A percentile compares a stretch with the other conserved stretches of the same genome.
Conservation (phyloP, 2,329 filamentous ascomycete genomes). For the Aspergillus uvarum region DNA sequence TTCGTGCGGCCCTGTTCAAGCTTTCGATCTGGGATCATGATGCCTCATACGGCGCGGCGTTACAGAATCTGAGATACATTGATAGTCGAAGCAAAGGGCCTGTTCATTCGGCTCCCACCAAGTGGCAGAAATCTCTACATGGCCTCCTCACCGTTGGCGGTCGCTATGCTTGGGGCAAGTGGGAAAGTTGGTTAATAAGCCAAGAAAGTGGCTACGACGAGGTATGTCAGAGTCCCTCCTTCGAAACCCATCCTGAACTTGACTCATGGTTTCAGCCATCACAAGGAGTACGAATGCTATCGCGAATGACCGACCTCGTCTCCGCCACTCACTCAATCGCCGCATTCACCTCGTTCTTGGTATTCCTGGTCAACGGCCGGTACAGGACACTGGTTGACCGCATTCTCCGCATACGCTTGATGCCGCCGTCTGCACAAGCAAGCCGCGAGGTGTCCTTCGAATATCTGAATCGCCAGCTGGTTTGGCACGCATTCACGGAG, state of each 20-base stretch:
- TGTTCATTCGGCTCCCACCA: conserved; percentile 69
- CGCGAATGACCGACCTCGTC: conserved; percentile 65
- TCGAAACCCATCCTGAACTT: background rate
- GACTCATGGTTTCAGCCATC: conserved; percentile 41
- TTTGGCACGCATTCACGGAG: conserved; percentile 99
- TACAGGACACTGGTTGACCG: conserved; percentile 91
- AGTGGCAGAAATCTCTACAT: conserved; percentile 79
- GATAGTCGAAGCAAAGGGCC: conserved; percentile 70
- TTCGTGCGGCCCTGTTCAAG: conserved; percentile 85
- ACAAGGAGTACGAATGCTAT: conserved; percentile 57
- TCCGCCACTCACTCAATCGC: conserved; percentile 77
- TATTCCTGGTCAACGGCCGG: conserved; percentile 86
- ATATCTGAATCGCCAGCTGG: conserved; percentile 93
- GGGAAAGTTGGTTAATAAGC: conserved; percentile 81
- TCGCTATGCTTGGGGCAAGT: conserved; percentile 85
- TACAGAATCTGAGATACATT: conserved; percentile 88
- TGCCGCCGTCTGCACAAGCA: conserved; percentile 80
- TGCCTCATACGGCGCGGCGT: conserved; percentile 86
- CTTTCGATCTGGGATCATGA: conserved; percentile 95
- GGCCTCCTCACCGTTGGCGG: conserved; percentile 84
- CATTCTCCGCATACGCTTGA: conserved; percentile 76
- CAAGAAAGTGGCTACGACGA: conserved; percentile 73
- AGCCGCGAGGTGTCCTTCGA: conserved; percentile 94
- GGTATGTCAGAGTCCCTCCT: conserved; percentile 22
- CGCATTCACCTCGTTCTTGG: conserved; percentile 79